phyloP scores from a whole-genome alignment of 768 basidiomycete genomes.

The Tricholoma furcatifolium region DNA sequence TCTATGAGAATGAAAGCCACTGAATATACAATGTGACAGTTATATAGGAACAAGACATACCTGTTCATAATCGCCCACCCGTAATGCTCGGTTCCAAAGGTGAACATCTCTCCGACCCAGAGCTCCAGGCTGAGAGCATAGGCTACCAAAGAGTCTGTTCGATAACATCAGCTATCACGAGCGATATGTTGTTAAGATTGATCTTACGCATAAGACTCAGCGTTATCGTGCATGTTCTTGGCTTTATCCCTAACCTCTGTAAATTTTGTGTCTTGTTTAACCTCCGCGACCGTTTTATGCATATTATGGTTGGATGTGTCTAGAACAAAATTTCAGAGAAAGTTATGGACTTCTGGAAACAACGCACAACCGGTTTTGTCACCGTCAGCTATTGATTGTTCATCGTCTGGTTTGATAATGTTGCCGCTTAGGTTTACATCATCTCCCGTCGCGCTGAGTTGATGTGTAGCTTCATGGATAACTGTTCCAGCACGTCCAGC shows the following conservation, averaged over 20 bases:
- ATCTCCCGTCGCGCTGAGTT: neutral
- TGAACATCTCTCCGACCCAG: neutral
- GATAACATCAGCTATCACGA: neutral
- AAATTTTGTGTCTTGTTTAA: neutral
- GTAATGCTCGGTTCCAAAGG: constrained; percentile 1
- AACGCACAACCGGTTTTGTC: neutral
- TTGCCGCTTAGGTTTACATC: neutral
- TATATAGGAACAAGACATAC: neutral
- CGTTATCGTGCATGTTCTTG: neutral
- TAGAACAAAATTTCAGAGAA: neutral
- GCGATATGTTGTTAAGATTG: too few species aligned
- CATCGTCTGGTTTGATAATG: neutral
- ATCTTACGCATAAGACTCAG: neutral
- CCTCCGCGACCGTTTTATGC: constrained; percentile 1
- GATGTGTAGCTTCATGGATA: neutral
- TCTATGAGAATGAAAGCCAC: neutral
- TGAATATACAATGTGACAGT: neutral
- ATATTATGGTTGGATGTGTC: neutral
- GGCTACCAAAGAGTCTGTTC: neutral
- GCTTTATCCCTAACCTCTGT: neutral
- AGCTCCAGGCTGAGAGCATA: constrained; percentile 2
- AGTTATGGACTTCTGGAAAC: neutral
- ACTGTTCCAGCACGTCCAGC: neutral
- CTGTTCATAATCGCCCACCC: neutral
- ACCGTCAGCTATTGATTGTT: neutral